Conservation (phyloP, 2,329 filamentous ascomycete species). For the Aspergillus sp. region DNA sequence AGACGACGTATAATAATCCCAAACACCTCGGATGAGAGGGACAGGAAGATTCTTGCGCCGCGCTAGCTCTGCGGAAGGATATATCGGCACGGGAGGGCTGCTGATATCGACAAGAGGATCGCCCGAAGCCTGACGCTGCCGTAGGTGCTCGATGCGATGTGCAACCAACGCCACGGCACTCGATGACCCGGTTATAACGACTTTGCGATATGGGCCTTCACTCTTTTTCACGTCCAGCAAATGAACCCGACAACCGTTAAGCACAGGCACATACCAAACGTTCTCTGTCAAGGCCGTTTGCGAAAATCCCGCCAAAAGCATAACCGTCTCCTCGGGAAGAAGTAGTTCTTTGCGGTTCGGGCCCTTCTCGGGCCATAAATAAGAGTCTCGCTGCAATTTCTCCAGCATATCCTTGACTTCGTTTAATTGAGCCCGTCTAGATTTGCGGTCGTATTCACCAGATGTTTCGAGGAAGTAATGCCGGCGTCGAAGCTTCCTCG, state of each 20-base stretch:
- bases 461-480: conserved; percentile 7
- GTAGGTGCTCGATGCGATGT: conserved; percentile 15
- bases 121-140: conserved; percentile 14
- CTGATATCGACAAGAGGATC: conserved; percentile 22
- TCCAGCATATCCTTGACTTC: conserved; percentile 20
- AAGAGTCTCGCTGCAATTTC: conserved; percentile 11
- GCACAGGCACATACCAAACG: conserved; percentile 25
- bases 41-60: conserved; percentile 11
- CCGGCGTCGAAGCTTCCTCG: conserved; percentile 18
- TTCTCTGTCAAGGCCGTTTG: conserved; percentile 26
- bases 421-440: conserved; percentile 12
- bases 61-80: conserved; percentile 18
- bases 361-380: conserved; percentile 6
- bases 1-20: conserved; percentile 10
- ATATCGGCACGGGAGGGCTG: conserved; percentile 20
- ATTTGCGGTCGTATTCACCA: background rate
- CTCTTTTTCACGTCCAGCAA: conserved; percentile 22
- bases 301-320: conserved; percentile 21
- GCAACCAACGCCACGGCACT: conserved; percentile 23
- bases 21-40: conserved; percentile 25
- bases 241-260: conserved; percentile 31
- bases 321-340: conserved; percentile 28
- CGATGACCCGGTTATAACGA: conserved; percentile 27
- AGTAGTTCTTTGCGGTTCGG: conserved; percentile 20
- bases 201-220: conserved; percentile 23